Percentiles rank a stretch among this genome's conserved stretches.
Evolutionary conservation across 257 asterid genomes (phyloP).

Genomic region (Petrea volubilis): DNA sequence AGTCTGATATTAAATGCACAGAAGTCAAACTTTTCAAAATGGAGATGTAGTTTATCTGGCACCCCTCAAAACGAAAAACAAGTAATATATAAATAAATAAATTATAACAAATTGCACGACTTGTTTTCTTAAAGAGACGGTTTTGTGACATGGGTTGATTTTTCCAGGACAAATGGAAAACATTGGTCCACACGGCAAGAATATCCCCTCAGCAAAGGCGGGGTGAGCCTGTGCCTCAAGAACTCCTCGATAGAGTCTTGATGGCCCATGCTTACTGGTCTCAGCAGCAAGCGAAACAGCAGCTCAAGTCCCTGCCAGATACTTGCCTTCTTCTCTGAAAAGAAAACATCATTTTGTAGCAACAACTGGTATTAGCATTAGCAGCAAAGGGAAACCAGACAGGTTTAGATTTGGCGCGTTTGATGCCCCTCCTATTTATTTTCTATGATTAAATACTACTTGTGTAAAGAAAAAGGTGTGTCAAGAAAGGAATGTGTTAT

Average conservation of each 20-base stretch:
- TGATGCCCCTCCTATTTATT: background rate
- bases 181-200: slow-evolving; percentile 96
- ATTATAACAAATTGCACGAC: background rate
- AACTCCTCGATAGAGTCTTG: slow-evolving; percentile 84
- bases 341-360: too few relatives aligned
- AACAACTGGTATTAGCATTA: background rate
- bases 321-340: slow-evolving; percentile 64
- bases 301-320: slow-evolving; percentile 65
- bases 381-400: background rate
- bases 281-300: slow-evolving; percentile 87
- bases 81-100: too few relatives aligned
- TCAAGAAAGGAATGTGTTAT: slow-evolving; percentile 27
- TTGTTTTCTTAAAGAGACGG: background rate
- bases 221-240: slow-evolving; percentile 98
- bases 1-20: background rate
- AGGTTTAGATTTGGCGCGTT: background rate
- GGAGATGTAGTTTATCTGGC: too few relatives aligned
- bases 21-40: background rate
- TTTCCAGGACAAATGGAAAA: slow-evolving; percentile 95
- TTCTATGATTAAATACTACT: slow-evolving; percentile 21
- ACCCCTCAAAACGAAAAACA: too few relatives aligned
- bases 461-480: slow-evolving; percentile 33
- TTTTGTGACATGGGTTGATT: background rate
- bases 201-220: slow-evolving; percentile 97
- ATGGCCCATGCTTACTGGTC: slow-evolving; percentile 96